Evolutionary conservation across 768 basidiomycete species (phyloP).

Genomic region (Pleurotus tuoliensis): DNA sequence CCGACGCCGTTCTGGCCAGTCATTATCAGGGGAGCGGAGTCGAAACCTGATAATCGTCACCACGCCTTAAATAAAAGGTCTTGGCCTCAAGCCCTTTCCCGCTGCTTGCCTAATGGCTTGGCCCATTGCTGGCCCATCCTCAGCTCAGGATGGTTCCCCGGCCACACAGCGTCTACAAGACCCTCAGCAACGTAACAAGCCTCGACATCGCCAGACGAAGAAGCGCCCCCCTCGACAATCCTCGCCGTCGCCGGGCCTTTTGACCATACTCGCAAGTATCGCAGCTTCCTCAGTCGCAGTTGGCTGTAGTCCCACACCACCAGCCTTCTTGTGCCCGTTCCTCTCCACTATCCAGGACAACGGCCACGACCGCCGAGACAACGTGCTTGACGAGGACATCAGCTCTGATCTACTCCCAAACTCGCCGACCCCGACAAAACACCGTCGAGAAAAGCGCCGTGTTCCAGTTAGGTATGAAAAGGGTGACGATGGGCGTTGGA

Average conservation of each 20-base stretch:
- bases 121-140: constrained; percentile 37
- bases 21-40: constrained; percentile 4
- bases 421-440: constrained; percentile 14
- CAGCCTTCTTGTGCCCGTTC: constrained; percentile 60
- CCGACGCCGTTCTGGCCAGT: not conserved
- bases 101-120: constrained; percentile 47
- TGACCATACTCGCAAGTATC: constrained; percentile 56
- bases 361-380: constrained; percentile 2
- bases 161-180: not conserved
- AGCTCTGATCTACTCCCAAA: constrained; percentile 9
- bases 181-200: not conserved
- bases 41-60: constrained; percentile 6
- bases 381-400: constrained; percentile 6
- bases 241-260: constrained; percentile 45
- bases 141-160: constrained; percentile 18
- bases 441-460: constrained; percentile 9
- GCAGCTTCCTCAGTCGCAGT: constrained; percentile 42
- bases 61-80: constrained; percentile 8
- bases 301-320: constrained; percentile 49
- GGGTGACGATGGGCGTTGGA: constrained; percentile 57
- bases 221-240: not conserved
- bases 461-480: constrained; percentile 55
- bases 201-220: not conserved
- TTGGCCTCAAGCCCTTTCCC: constrained; percentile 20
- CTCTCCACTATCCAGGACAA: constrained; percentile 21